Evolutionary conservation across 2,329 filamentous ascomycete species (phyloP).

Genomic region (Blumeriella jaapii): DNA sequence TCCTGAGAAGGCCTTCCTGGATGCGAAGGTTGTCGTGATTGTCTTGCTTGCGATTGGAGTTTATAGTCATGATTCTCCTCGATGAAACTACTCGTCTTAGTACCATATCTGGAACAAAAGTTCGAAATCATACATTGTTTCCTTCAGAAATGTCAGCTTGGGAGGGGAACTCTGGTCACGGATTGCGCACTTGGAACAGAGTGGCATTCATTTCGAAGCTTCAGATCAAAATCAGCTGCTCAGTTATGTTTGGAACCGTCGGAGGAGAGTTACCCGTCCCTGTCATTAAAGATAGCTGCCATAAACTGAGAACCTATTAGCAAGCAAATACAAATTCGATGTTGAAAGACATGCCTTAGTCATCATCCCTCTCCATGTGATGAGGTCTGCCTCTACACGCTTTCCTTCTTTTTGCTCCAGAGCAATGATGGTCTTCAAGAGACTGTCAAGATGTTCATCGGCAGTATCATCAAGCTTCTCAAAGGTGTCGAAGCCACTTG

Average conservation of each 20-base stretch:
- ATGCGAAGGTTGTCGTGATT: slow-evolving; percentile 38
- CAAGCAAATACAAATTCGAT: not conserved
- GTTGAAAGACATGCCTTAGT: slow-evolving; percentile 56
- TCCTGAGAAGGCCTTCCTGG: slow-evolving; percentile 53
- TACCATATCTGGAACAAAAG: slow-evolving; percentile 16
- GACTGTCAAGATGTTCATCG: slow-evolving; percentile 81
- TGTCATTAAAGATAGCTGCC: slow-evolving; percentile 68
- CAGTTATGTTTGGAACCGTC: not conserved
- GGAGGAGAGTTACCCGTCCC: slow-evolving; percentile 51
- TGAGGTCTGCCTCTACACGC: slow-evolving; percentile 62
- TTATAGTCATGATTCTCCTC: slow-evolving; percentile 81
- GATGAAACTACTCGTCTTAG: slow-evolving; percentile 55
- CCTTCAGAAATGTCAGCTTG: slow-evolving; percentile 30
- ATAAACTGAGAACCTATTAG: slow-evolving; percentile 51
- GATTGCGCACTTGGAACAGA: slow-evolving; percentile 59
- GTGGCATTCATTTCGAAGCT: slow-evolving; percentile 97
- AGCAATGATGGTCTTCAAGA: slow-evolving; percentile 64
- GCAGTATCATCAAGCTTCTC: slow-evolving; percentile 66
- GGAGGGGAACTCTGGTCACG: not conserved
- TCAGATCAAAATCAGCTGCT: slow-evolving; percentile 10
- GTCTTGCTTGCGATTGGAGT: slow-evolving; percentile 45
- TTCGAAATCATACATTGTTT: slow-evolving; percentile 37
- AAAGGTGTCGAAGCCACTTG: slow-evolving; percentile 70
- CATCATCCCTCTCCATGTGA: slow-evolving; percentile 98
- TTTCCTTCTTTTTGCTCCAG: slow-evolving; percentile 58